Evolutionary conservation across 2,329 filamentous ascomycete genomes (phyloP), one percentile per base, ranked within the genome.

Genomic region (Diaporthe longicolla): DNA sequence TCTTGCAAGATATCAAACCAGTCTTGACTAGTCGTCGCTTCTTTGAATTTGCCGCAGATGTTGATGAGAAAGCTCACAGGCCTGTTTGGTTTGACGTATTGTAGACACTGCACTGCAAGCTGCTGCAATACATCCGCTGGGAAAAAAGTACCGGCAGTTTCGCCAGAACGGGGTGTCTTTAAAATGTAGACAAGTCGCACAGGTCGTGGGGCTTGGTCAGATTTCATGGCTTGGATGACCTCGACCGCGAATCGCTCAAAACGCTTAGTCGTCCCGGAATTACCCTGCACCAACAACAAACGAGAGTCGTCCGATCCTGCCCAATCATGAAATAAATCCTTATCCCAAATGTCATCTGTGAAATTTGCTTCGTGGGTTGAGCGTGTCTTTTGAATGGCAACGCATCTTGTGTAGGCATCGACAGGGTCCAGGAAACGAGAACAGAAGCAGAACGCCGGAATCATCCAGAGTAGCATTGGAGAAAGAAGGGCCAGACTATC

Each of bases 1-100:
- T 57, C 54, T 32, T 57, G 29, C 54, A 57, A n/a, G 19, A 57
- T 57, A n/a, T 10, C 29, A 35, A 57, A 57, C 54, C 54, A 57
- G 17, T 21, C 54, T 57, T 6, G 4, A 35, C 8, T n/a, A 5
- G 54, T n/a, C 0, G 17, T 11, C n/a, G 54, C 54, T 13, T 0
- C 11, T 35, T 57, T 57, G 11, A 57, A 35, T 2, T 29, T n/a
- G 9, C 4, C 54, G 5, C 6, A 57, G 3, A 57, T 35, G 19
- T 15, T 6, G 54, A 57, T 6, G 4, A 57, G 54, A 35, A 57
- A 57, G 4, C 17, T 35, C 17, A n/a, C 29, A 35, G 54, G 29
- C 2, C 19, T 5, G 1, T 57, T 35, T 15, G 54, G 54, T 35
- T 19, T 57, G 5, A n/a, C 29, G 29, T 57, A n/a, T 35, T 57